Conservation (phyloP, 2,329 filamentous ascomycete genomes). For the Endocalyx cinctus region DNA sequence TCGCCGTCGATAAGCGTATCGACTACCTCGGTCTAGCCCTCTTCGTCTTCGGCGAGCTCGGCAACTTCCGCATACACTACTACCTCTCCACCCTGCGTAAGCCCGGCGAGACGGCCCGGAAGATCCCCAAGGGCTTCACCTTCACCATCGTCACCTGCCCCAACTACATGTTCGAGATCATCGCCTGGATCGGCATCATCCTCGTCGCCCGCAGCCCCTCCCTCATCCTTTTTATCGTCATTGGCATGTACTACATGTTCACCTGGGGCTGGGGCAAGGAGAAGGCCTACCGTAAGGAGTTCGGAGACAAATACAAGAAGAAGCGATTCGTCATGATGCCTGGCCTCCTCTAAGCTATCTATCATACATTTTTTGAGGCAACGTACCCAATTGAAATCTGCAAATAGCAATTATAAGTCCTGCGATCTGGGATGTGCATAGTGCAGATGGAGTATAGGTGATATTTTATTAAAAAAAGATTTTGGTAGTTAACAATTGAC, state of each 20-base stretch:
- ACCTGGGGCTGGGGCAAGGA: constrained; percentile 91
- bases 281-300: constrained; percentile 80
- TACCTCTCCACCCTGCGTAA: constrained; percentile 74
- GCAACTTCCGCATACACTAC: constrained; percentile 75
- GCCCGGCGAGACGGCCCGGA: constrained; percentile 76
- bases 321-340: constrained; percentile 84
- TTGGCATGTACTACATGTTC: constrained; percentile 76
- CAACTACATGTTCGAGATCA: constrained; percentile 91
- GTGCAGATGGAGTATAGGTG: background rate
- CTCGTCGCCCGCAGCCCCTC: constrained; percentile 75
- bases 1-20: constrained; percentile 41
- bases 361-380: too few relatives aligned
- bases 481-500: background rate
- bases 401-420: too few relatives aligned
- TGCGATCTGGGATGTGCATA: too few relatives aligned
- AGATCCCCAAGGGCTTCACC: constrained; percentile 80
- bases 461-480: background rate
- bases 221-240: constrained; percentile 69
- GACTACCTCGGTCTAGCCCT: constrained; percentile 66
- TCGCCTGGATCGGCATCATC: constrained; percentile 81
- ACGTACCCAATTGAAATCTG: too few relatives aligned
- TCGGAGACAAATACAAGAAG: constrained; percentile 90
- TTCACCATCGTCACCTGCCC: constrained; percentile 89
- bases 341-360: constrained; percentile 58
- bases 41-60: constrained; percentile 72